These are phyloP conservation scores for Sordaria brevicollis DNA, from an alignment of 495 filamentous ascomycete genomes.

Conservation along the genomic window DNA sequence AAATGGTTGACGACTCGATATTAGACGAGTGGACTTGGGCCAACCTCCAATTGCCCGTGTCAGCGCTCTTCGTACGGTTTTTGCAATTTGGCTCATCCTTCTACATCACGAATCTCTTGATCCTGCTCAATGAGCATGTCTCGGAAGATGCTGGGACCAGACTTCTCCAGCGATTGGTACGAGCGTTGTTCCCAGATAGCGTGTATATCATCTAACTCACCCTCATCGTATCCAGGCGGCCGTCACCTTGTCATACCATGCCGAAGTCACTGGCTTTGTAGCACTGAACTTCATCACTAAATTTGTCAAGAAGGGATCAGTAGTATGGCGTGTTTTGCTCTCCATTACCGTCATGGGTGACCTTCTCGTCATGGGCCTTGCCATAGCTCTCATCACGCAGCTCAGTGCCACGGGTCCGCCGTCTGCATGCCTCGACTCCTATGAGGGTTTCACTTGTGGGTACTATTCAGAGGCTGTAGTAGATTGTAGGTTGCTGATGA, in stretches of 20 bases:
- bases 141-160: neutral
- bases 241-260: conserved; percentile 1
- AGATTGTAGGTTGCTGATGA: neutral
- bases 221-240: neutral
- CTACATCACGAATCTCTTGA: neutral
- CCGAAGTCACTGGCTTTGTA: neutral
- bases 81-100: neutral
- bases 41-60: neutral
- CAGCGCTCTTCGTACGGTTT: neutral
- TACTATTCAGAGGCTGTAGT: neutral
- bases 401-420: conserved; percentile 1
- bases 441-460: neutral
- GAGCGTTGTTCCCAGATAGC: neutral
- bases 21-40: neutral
- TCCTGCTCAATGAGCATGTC: neutral
- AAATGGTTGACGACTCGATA: neutral
- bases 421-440: neutral
- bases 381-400: conserved; percentile 5
- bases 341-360: conserved; percentile 7
- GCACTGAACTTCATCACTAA: neutral
- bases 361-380: conserved; percentile 7
- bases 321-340: conserved; percentile 5
- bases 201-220: neutral
- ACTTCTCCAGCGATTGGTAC: neutral
- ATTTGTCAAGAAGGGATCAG: neutral